These are phyloP conservation scores for Ceratobasidium sp. DNA, from an alignment of 1,284 basidiomycete species.

Conservation along the genomic window DNA sequence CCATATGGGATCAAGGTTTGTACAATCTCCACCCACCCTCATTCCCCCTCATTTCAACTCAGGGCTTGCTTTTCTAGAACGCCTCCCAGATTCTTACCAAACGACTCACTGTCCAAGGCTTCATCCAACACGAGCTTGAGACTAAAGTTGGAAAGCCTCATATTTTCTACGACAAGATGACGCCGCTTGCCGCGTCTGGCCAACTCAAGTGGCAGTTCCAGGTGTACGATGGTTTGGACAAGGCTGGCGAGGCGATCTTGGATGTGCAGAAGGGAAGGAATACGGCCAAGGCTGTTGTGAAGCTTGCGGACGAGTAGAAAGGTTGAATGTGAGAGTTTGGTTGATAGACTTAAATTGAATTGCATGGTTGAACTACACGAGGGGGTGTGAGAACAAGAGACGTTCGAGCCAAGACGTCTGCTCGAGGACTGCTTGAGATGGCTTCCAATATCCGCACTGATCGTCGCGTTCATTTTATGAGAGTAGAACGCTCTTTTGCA, in stretches of 20 bases:
- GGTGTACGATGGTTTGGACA: constrained; percentile 65
- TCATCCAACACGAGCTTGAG: constrained; percentile 65
- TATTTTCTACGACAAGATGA: constrained; percentile 67
- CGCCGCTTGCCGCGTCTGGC: constrained; percentile 66
- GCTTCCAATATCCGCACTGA: no score
- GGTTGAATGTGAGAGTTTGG: no score
- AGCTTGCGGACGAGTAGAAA: constrained; percentile 60
- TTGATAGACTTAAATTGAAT: no score
- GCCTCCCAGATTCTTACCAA: constrained; percentile 62
- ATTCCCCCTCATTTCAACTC: no score
- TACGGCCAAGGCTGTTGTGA: constrained; percentile 69
- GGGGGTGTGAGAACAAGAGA: no score
- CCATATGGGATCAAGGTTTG: constrained; percentile 56
- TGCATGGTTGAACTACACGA: no score
- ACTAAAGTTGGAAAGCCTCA: constrained; percentile 57
- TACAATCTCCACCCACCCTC: background rate
- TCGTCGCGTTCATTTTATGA: no score
- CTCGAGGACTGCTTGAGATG: no score
- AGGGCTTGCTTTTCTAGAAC: constrained; percentile 52
- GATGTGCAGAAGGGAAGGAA: constrained; percentile 71
- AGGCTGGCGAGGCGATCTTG: constrained; percentile 66
- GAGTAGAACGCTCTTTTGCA: no score
- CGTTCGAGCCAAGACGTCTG: no score
- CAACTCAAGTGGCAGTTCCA: constrained; percentile 73
- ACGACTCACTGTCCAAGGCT: constrained; percentile 70